Base-by-base conservation (phyloP, 2,329 filamentous ascomycete species). In the Cercospora beticola region DNA sequence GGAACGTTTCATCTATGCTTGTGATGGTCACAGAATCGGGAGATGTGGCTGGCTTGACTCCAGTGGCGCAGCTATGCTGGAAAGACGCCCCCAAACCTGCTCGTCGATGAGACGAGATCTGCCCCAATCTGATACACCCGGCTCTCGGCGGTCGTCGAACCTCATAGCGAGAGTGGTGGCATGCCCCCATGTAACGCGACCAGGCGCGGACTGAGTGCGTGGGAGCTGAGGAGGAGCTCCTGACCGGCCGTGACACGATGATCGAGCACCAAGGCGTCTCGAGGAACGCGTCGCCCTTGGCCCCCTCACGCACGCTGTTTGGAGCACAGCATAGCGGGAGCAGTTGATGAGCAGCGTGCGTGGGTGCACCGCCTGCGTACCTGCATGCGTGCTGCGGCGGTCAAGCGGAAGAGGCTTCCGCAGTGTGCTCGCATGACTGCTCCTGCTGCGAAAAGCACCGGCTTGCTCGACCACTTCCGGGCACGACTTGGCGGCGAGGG, bases 1-100 rank as follows among this genome's bases (percentile, higher is more conserved):
- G 49, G 49, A 56, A 61, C 58, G 21, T 63, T 63, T 46, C 28
- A 64, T 64, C 8, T 12, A 56, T 64, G 49, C 62, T 64, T 64
- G 31, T 21, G 43, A 23, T 43, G 62, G 43, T 18, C 36, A 49
- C 46, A 18, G 4, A 21, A 49, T n/a, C 4, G 23, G 21, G 36
- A 33, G 61, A 36, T 12, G 43, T 52, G 36, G 40, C 28, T 54
- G 46, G n/a, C 43, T 59, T 43, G 58, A 61, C 49, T 56, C 23
- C 23, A 56, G 49, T 56, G 49, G 49, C 49, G 23, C 49, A 56
- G 49, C 21, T 26, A n/a, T 1, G 49, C 21, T 28, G 49, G 12
- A n/a, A 23, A 28, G 49, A 30, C 49, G 49, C 49, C 23, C 49
- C 23, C 49, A 26, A 56, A 23, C n/a, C 49, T 28, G 49, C 12